Percentiles rank a stretch among this genome's conserved stretches.
Conservation (phyloP, 495 filamentous ascomycete species). For the Letharia lupina region DNA sequence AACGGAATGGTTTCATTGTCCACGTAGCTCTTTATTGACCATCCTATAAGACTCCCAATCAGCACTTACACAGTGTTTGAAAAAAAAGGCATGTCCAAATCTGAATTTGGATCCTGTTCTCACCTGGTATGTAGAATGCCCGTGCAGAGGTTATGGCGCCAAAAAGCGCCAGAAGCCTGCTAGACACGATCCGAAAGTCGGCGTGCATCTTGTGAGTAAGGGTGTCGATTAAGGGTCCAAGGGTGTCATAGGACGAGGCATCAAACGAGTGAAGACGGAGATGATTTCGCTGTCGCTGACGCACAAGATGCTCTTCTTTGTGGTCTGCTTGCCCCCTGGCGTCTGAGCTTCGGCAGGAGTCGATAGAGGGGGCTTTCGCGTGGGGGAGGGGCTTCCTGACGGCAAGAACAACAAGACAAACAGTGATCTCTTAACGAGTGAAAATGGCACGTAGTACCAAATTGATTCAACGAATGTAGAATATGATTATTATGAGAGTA, state of each 20-base stretch:
- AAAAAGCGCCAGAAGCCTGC: conserved; percentile 28
- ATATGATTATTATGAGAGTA: conserved; percentile 9
- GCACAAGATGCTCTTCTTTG: not conserved
- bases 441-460: conserved; percentile 51
- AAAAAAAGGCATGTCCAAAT: conserved; percentile 10
- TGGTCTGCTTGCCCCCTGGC: not conserved
- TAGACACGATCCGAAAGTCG: conserved; percentile 29
- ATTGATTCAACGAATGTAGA: conserved; percentile 17
- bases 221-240: conserved; percentile 7
- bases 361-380: not conserved
- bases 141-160: conserved; percentile 31
- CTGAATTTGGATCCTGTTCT: conserved; percentile 17
- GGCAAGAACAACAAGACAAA: not conserved
- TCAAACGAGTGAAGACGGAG: not conserved
- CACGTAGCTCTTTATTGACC: conserved; percentile 71
- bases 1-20: conserved; percentile 76
- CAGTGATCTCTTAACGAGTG: conserved; percentile 43
- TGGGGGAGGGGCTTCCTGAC: conserved; percentile 10
- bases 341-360: not conserved
- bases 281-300: not conserved
- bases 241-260: not conserved
- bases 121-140: conserved; percentile 78
- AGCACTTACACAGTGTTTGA: conserved; percentile 11
- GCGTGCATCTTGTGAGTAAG: conserved; percentile 24
- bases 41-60: conserved; percentile 40